Conservation (phyloP, 1,139 yeast genomes). For the Geotrichum carabidarum region DNA sequence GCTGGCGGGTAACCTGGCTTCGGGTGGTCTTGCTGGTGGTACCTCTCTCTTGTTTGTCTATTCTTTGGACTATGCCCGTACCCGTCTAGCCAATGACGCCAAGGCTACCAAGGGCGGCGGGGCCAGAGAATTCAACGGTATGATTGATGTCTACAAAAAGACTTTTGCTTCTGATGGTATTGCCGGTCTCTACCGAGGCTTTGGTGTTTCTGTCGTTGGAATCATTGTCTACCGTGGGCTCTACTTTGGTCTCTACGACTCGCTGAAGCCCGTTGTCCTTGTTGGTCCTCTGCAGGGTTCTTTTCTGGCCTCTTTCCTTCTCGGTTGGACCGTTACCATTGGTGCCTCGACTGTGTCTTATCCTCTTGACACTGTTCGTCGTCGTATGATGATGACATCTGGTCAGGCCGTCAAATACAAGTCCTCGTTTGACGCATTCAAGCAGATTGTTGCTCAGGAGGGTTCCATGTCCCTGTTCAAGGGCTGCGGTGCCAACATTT, state of each 20-base stretch:
- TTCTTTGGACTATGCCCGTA: conserved; percentile 79
- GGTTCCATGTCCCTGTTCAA: conserved; percentile 69
- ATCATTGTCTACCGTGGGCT: conserved; percentile 79
- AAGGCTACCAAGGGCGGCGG: conserved; percentile 62
- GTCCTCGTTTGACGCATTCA: conserved; percentile 71
- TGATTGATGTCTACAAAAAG: conserved; percentile 71
- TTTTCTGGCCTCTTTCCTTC: conserved; percentile 68
- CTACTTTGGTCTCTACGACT: conserved; percentile 77
- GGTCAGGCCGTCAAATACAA: conserved; percentile 74
- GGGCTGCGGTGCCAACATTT: conserved; percentile 85
- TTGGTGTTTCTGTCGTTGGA: conserved; percentile 77
- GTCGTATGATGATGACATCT: conserved; percentile 87
- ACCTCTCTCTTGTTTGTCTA: conserved; percentile 68
- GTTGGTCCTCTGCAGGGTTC: conserved; percentile 67
- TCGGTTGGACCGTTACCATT: conserved; percentile 77
- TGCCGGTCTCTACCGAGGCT: conserved; percentile 80
- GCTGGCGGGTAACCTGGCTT: conserved; percentile 76
- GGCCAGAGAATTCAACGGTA: conserved; percentile 74
- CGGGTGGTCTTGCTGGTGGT: conserved; percentile 84
- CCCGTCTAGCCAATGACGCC: conserved; percentile 80
- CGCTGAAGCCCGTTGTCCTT: conserved; percentile 69
- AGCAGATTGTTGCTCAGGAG: conserved; percentile 65
- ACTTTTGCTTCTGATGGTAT: conserved; percentile 71
- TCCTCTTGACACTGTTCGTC: conserved; percentile 78
- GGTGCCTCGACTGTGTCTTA: conserved; percentile 76